Base-by-base conservation (phyloP, 805 yeast species). In the Yarrowia phangngaensis region DNA sequence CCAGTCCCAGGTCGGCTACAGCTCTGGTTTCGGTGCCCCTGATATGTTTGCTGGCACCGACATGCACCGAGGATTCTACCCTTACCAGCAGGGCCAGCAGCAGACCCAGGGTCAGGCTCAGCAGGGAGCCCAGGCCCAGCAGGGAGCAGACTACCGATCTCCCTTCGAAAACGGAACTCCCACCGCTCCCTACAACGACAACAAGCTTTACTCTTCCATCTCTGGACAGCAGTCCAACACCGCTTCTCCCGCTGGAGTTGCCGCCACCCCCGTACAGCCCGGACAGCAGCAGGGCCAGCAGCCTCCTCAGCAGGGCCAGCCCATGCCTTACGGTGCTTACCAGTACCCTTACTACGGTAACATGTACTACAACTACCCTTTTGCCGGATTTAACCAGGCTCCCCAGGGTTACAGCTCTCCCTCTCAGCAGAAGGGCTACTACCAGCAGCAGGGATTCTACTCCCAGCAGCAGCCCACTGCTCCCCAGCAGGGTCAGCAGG, bases 371-470 rank as follows among this genome's bases (percentile, higher is more conserved):
- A 41, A 41, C 35, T 41, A 41, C 35, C 48, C 48, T n/a, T 41
- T 29, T 15, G 34, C 35, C 23, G 48, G 48, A 11, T 38, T 38
- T 32, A 29, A 41, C 35, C 35, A 29, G 34, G 48, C 20, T 17
- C 48, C 48, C 22, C 48, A 41, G 35, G 48, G 48, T n/a, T 29
- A 29, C 35, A 20, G 9, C 35, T 41, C 48, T 11, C 34, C 34
- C 3, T 29, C 35, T 12, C 48, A 41, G 35, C 34, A 41, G 48
- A 30, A 30, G 35, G 48, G 48, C 20, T 41, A 41, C 48, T 41
- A 41, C 48, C 48, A 41, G 35, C 48, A 41, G 48, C 48, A 41
- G 35, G 48, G 48, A 7, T 41, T 41, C 29, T 41, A 41, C 29
- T 22, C 22, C 48, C 48, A 24, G 27, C 27, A 9, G 9, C 27